These are phyloP conservation scores for Nothophaeocryptopus gaeumannii DNA, from an alignment of 2,329 filamentous ascomycete species.

Conservation along the genomic window DNA sequence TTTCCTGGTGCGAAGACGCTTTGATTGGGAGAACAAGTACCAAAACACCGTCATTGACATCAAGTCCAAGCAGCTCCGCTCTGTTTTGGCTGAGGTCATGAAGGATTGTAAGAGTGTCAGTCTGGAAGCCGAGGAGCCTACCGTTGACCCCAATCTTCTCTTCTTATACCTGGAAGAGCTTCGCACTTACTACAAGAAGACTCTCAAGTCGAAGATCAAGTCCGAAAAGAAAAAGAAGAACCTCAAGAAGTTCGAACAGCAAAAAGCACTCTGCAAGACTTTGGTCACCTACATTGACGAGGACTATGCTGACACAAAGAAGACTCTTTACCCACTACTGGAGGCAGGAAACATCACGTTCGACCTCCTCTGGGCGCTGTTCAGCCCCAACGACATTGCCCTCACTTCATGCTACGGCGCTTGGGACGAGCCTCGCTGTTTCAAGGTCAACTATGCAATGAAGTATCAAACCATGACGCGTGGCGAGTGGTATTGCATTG, in stretches of 20 bases:
- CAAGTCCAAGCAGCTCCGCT: constrained; percentile 75
- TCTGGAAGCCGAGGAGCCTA: constrained; percentile 75
- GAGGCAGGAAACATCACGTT: constrained; percentile 83
- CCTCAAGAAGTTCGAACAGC: constrained; percentile 56
- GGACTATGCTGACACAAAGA: constrained; percentile 76
- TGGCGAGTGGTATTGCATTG: constrained; percentile 72
- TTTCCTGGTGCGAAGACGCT: constrained; percentile 78
- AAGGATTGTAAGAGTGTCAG: constrained; percentile 75
- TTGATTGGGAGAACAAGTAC: constrained; percentile 82
- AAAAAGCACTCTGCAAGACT: constrained; percentile 66
- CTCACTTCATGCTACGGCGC: constrained; percentile 75
- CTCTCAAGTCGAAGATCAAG: constrained; percentile 59
- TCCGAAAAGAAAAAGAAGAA: constrained; percentile 62
- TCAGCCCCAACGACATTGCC: constrained; percentile 79
- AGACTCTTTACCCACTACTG: constrained; percentile 75
- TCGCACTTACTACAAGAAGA: constrained; percentile 58
- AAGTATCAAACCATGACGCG: constrained; percentile 67
- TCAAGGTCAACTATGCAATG: constrained; percentile 75
- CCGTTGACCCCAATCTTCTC: constrained; percentile 50
- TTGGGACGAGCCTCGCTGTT: constrained; percentile 72
- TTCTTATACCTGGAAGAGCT: constrained; percentile 73
- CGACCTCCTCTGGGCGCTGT: constrained; percentile 82
- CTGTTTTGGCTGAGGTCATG: constrained; percentile 68
- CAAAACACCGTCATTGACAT: constrained; percentile 74
- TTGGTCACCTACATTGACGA: constrained; percentile 74